These are phyloP conservation scores for Penicillium sp. DNA, from an alignment of 2,329 filamentous ascomycete species.

Conservation along the genomic window DNA sequence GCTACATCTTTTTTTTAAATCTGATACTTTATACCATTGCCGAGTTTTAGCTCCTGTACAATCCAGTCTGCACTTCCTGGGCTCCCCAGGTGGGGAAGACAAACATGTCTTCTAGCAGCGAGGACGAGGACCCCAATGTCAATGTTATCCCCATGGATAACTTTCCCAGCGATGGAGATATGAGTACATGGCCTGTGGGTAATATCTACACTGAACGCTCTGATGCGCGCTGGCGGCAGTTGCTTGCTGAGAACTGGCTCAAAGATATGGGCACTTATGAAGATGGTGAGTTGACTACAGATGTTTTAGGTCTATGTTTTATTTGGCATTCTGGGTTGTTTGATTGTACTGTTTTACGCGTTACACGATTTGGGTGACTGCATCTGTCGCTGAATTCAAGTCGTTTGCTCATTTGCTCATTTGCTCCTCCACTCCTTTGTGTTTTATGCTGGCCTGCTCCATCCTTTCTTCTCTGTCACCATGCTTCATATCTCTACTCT, in stretches of 20 bases:
- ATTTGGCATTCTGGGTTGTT: not conserved
- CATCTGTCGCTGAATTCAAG: not conserved
- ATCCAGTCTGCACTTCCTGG: not conserved
- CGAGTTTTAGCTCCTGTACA: not conserved
- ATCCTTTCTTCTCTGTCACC: not conserved
- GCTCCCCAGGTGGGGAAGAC: not conserved
- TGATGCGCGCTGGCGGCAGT: constrained; percentile 46
- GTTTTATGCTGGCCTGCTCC: not conserved
- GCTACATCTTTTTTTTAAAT: not conserved
- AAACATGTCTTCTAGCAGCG: constrained; percentile 6
- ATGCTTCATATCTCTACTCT: not conserved
- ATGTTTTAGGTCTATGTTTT: not conserved
- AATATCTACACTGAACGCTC: constrained; percentile 22
- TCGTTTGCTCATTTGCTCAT: not conserved
- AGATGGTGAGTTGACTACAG: constrained; percentile 28
- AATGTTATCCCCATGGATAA: constrained; percentile 34
- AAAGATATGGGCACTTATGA: constrained; percentile 38
- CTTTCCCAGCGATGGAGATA: constrained; percentile 39
- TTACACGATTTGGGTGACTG: not conserved
- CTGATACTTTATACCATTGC: not conserved
- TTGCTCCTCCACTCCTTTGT: not conserved
- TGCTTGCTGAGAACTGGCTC: constrained; percentile 50
- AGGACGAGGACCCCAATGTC: constrained; percentile 18
- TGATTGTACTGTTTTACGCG: not conserved
- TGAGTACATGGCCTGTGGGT: constrained; percentile 34